phyloP scores from a whole-genome alignment of 2,329 filamentous ascomycete genomes.

The Elsinoe ampelina region DNA sequence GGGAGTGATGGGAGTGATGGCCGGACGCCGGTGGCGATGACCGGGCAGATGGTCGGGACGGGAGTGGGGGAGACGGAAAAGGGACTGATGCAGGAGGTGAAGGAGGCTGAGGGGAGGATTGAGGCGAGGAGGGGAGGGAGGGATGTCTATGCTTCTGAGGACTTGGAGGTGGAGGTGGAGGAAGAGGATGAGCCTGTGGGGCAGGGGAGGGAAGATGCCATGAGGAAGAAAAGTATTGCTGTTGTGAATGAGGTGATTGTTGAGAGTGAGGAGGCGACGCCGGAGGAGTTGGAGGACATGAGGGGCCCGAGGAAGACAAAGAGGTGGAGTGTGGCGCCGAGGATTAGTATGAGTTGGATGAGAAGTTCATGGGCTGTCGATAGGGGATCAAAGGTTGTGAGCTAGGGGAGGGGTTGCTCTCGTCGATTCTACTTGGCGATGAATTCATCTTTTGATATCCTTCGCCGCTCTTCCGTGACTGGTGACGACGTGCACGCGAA shows the following conservation, averaged over 20 bases:
- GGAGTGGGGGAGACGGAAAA: not conserved
- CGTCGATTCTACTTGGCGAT: too few species aligned
- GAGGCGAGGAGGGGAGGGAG: not conserved
- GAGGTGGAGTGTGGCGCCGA: not conserved
- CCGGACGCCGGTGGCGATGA: not conserved
- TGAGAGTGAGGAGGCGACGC: not conserved
- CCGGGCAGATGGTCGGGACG: not conserved
- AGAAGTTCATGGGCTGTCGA: not conserved
- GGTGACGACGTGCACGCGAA: too few species aligned
- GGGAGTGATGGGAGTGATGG: not conserved
- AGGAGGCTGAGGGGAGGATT: not conserved
- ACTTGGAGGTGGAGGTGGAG: not conserved
- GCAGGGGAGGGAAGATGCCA: not conserved
- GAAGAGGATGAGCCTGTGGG: not conserved
- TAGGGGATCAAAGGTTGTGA: not conserved
- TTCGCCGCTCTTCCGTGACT: too few species aligned
- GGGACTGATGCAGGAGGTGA: not conserved
- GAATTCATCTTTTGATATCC: too few species aligned
- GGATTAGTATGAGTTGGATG: conserved; percentile 5
- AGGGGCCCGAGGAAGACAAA: not conserved
- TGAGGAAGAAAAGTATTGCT: conserved; percentile 7
- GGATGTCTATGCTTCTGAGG: not conserved
- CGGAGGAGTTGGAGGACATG: not conserved
- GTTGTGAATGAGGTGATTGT: conserved; percentile 8
- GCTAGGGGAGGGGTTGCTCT: too few species aligned